Evolutionary conservation across 208 protist species (phyloP).

Genomic region (Wallacemonas rigidus): DNA sequence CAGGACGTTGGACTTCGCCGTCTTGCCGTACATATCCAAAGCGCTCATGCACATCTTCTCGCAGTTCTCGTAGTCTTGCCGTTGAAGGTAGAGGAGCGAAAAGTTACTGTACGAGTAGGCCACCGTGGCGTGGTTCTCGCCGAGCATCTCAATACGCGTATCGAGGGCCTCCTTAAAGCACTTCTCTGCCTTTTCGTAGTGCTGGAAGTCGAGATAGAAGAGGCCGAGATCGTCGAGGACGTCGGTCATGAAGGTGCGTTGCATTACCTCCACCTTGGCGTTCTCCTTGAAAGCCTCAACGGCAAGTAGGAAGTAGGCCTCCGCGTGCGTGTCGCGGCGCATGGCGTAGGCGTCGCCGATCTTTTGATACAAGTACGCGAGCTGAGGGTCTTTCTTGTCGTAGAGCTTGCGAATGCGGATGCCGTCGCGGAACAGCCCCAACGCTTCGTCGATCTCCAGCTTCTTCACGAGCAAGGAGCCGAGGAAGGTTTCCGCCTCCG

Average conservation of each 20-base stretch:
- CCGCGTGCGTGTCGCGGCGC: conserved; percentile 76
- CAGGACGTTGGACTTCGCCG: conserved; percentile 78
- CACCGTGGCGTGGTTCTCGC: conserved; percentile 84
- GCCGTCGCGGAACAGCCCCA: conserved; percentile 70
- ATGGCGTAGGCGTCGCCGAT: conserved; percentile 84
- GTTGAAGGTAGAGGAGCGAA: conserved; percentile 74
- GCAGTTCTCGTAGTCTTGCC: conserved; percentile 67
- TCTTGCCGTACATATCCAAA: conserved; percentile 88
- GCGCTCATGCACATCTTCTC: conserved; percentile 76
- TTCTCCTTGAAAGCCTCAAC: conserved; percentile 84
- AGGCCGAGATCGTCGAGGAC: conserved; percentile 88
- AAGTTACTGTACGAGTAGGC: conserved; percentile 93
- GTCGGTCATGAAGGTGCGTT: conserved; percentile 89
- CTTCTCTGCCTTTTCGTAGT: conserved; percentile 89
- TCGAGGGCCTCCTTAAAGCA: conserved; percentile 88
- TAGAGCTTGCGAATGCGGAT: conserved; percentile 71
- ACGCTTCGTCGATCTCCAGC: conserved; percentile 60
- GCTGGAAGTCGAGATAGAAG: conserved; percentile 88
- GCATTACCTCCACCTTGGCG: conserved; percentile 68
- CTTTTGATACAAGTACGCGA: conserved; percentile 89
- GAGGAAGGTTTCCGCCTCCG: conserved; percentile 81
- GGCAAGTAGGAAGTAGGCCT: conserved; percentile 86
- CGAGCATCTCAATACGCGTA: conserved; percentile 85
- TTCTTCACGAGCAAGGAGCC: conserved; percentile 69
- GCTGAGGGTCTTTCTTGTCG: conserved; percentile 73